Evolutionary conservation across 805 yeast genomes (phyloP), one percentile per base, ranked within the genome.

Genomic region (Starmera pachycereana): DNA sequence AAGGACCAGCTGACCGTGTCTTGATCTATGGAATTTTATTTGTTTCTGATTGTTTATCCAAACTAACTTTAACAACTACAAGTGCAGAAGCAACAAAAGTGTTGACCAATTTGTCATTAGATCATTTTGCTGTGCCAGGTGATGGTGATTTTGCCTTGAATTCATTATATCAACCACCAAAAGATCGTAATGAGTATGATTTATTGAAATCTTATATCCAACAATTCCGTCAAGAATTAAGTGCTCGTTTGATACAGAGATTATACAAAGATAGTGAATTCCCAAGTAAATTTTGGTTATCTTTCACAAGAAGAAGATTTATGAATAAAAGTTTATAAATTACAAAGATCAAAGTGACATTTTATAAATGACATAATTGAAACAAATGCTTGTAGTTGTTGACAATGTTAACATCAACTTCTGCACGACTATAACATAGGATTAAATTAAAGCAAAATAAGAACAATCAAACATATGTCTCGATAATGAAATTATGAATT

Each of bases 231-330:
- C 97, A 92, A 64, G 97, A 92, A 60, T 69, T 89, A 56, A 84
- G 94, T 12, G 72, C 75, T 49, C 73, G 98, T 47, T 72, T 92
- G 56, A 69, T 90, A 49, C 75, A 71, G 50, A 72, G 88, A 54
- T 67, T 92, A 35, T 87, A 84, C 57, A 69, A 63, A 29, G 83
- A 76, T 12, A 76, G 73, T 39, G 66, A 65, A 38, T 56, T 53
- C 14, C 97, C 98, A 32, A 82, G 90, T 52, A 92, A 90, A 62
- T 80, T 74, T 65, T 92, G 99, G 99, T 66, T 92, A 54, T 96
- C 97, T 2, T 92, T 92, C 62, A 84, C 96, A 32, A 80, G 92
- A 66, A 82, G 95, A 65, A 78, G 86, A 59, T 92, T 92, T 60
- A 92, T 92, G 98, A 92, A 92, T 66, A 86, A 89, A 62, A 75